Evolutionary conservation across 306 rosid species (phyloP).

Genomic region (Vigna hirtella): DNA sequence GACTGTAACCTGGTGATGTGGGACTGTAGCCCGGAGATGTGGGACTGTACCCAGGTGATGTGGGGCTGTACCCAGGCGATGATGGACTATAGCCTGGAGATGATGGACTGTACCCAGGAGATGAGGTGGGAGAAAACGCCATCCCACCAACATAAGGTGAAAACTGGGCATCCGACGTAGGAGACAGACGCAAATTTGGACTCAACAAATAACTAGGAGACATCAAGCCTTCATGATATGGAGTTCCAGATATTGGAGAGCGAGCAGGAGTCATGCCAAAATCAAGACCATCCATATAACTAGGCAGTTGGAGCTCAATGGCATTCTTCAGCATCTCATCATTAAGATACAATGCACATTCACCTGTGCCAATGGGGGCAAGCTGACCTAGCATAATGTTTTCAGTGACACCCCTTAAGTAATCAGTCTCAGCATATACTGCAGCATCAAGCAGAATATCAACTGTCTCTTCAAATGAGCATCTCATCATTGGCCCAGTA

Average conservation of each 20-base stretch:
- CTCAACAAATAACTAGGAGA: constrained; percentile 92
- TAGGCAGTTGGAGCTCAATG: constrained; percentile 95
- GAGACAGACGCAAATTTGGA: constrained; percentile 90
- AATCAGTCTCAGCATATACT: constrained; percentile 87
- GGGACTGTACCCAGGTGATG: constrained; percentile 96
- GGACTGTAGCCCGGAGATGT: constrained; percentile 97
- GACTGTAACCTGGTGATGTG: constrained; percentile 94
- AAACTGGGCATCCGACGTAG: constrained; percentile 91
- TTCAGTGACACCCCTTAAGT: constrained; percentile 93
- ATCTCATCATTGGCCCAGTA: constrained; percentile 99
- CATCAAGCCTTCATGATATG: constrained; percentile 96
- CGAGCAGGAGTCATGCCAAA: constrained; percentile 98
- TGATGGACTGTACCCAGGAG: constrained; percentile 97
- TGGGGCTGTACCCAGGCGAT: constrained; percentile 95
- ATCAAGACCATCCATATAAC: constrained; percentile 96
- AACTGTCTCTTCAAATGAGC: constrained; percentile 98
- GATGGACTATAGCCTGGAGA: constrained; percentile 98
- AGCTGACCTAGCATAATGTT: constrained; percentile 98
- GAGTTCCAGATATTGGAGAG: constrained; percentile 91
- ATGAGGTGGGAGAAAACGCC: constrained; percentile 94
- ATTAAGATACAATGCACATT: constrained; percentile 81
- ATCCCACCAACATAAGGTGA: constrained; percentile 97
- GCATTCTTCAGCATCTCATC: constrained; percentile 98
- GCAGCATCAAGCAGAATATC: constrained; percentile 99
- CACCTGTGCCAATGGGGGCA: constrained; percentile 98